Conservation (phyloP, 345 rosid genomes). For the Eucalyptus erythrocorys region DNA sequence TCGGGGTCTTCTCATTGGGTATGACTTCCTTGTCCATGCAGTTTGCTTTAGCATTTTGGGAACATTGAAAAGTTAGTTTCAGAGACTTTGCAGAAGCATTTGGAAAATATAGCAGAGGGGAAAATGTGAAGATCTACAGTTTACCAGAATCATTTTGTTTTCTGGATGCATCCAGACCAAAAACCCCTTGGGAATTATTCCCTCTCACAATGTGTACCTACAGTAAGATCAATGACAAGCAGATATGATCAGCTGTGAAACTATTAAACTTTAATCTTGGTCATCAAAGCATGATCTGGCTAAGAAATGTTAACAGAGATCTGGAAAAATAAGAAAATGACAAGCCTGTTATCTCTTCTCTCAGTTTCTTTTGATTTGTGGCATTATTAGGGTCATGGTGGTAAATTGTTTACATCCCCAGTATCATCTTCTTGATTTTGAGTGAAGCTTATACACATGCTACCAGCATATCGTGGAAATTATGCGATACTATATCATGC, state of each 20-base stretch:
- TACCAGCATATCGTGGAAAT: neutral
- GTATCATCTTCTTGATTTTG: neutral
- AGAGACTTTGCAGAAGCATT: neutral
- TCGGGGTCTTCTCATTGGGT: neutral
- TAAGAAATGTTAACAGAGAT: neutral
- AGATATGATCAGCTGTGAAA: neutral
- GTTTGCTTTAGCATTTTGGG: neutral
- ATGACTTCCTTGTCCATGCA: neutral
- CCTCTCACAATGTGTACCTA: slow-evolving; percentile 1
- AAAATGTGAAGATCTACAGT: neutral
- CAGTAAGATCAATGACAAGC: neutral
- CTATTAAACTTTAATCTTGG: neutral
- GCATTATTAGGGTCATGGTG: neutral
- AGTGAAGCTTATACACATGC: neutral
- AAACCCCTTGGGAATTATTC: neutral
- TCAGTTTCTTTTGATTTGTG: neutral
- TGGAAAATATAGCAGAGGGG: neutral
- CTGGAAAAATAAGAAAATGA: neutral
- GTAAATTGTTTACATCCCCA: neutral
- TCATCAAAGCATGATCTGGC: neutral
- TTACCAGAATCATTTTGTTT: neutral
- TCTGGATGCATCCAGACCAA: neutral
- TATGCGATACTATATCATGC: neutral
- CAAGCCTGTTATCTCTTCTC: neutral
- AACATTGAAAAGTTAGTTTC: neutral